Percentiles rank a stretch among this genome's conserved stretches.
Evolutionary conservation across 31 red algal genomes (phyloP).

Genomic region (Odonthalia washingtoniensis): DNA sequence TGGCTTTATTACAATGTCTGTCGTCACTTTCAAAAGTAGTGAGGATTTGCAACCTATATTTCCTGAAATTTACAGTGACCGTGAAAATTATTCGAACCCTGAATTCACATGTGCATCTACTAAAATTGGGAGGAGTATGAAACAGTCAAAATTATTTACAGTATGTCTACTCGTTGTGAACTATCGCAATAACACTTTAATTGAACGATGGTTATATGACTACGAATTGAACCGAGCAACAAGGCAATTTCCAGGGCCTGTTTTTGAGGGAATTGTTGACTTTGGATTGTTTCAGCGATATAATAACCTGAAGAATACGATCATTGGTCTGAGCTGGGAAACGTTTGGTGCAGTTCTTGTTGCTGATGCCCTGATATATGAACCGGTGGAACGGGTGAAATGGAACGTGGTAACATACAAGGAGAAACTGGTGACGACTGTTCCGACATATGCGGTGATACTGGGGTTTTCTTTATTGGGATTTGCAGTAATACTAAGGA

Average conservation of each 20-base stretch:
- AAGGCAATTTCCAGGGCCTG: neutral
- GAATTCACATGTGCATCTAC: slow-evolving; percentile 15
- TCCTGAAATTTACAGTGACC: neutral
- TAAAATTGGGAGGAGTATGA: neutral
- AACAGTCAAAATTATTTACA: neutral
- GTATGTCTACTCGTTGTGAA: neutral
- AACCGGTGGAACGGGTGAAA: neutral
- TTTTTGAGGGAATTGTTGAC: neutral
- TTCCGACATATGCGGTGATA: neutral
- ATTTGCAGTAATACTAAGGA: neutral
- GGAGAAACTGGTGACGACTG: neutral
- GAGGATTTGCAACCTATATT: neutral
- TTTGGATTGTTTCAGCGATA: neutral
- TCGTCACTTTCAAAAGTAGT: neutral
- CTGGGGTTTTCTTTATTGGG: neutral
- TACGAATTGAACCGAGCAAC: neutral
- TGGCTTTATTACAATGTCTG: neutral
- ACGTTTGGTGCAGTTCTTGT: neutral
- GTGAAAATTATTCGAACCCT: neutral
- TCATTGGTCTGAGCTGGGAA: neutral
- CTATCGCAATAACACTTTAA: neutral
- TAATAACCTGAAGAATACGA: neutral
- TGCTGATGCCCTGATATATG: neutral
- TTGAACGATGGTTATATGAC: neutral
- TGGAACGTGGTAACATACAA: neutral